These are phyloP conservation scores for Ogataea saltuana DNA, from an alignment of 805 yeast species.

Conservation along the genomic window DNA sequence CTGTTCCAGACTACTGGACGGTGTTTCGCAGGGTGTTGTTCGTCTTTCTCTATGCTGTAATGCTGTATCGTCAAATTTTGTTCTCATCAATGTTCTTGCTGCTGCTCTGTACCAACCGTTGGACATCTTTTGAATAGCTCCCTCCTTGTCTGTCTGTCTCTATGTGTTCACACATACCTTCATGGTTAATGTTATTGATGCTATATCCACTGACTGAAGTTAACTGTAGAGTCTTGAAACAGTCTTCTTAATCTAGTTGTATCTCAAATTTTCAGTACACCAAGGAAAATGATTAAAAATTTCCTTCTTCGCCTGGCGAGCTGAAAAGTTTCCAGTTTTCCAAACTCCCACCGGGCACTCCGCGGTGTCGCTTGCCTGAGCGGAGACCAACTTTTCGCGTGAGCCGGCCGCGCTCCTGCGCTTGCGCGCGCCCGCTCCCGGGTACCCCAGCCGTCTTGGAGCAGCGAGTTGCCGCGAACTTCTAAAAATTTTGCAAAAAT, in stretches of 20 bases:
- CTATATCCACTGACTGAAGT: conserved; percentile 27
- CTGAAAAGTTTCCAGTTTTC: conserved; percentile 3
- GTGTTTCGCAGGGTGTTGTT: not conserved
- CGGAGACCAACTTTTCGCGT: not conserved
- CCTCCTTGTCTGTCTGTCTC: not conserved
- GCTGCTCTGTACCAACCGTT: too few relatives aligned
- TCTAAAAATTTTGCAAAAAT: conserved; percentile 5
- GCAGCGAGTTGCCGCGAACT: conserved; percentile 1
- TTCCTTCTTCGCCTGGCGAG: conserved; percentile 6
- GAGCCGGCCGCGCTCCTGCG: not conserved
- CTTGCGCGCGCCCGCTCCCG: not conserved
- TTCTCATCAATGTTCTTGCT: too few relatives aligned
- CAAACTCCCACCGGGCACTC: not conserved
- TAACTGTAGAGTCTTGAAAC: conserved; percentile 9
- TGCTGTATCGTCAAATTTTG: not conserved
- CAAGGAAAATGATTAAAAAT: conserved; percentile 5
- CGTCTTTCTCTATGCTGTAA: too few relatives aligned
- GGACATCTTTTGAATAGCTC: too few relatives aligned
- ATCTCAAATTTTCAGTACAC: conserved; percentile 5
- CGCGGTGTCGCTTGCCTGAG: too few relatives aligned
- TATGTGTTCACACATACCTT: conserved; percentile 24
- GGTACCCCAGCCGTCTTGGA: too few relatives aligned
- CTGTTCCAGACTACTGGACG: not conserved
- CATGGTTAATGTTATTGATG: conserved; percentile 34
- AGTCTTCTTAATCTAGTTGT: conserved; percentile 1